Percentiles rank a stretch among this genome's conserved stretches.
Evolutionary conservation across 2,329 filamentous ascomycete species (phyloP).

Genomic region (Apiospora arundinis): DNA sequence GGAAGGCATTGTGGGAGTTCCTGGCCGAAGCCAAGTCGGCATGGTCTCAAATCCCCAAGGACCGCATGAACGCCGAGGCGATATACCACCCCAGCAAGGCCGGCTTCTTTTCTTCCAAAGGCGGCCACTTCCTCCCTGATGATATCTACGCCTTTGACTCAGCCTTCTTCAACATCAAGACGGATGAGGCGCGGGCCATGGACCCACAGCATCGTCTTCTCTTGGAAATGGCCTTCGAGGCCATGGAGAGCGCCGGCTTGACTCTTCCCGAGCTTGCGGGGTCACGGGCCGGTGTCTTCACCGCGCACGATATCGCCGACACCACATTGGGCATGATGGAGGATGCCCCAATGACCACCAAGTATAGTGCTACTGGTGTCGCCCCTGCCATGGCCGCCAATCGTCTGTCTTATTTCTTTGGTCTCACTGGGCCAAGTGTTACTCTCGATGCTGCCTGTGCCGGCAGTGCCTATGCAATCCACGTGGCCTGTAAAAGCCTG

Average conservation of each 20-base stretch:
- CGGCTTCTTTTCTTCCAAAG: slow-evolving; percentile 39
- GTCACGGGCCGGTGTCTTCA: slow-evolving; percentile 24
- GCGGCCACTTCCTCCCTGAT: slow-evolving; percentile 41
- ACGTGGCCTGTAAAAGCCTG: slow-evolving; percentile 38
- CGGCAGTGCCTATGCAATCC: slow-evolving; percentile 43
- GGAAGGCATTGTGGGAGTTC: slow-evolving; percentile 23
- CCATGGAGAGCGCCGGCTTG: slow-evolving; percentile 29
- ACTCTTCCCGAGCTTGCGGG: slow-evolving; percentile 25
- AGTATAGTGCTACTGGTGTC: slow-evolving; percentile 35
- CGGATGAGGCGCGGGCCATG: slow-evolving; percentile 40
- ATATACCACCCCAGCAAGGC: slow-evolving; percentile 44
- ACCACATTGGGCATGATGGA: slow-evolving; percentile 21
- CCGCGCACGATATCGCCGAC: slow-evolving; percentile 20
- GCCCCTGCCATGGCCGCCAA: slow-evolving; percentile 38
- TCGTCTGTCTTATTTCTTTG: slow-evolving; percentile 41
- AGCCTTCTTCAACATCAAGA: slow-evolving; percentile 45
- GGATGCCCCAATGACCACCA: slow-evolving; percentile 24
- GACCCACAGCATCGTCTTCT: slow-evolving; percentile 35
- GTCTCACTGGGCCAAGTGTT: slow-evolving; percentile 46
- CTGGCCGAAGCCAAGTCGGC: slow-evolving; percentile 22
- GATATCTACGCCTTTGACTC: slow-evolving; percentile 40
- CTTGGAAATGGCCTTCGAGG: slow-evolving; percentile 43
- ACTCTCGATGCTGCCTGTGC: slow-evolving; percentile 55
- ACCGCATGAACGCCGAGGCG: slow-evolving; percentile 25
- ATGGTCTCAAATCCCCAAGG: slow-evolving; percentile 19